Evolutionary conservation across 2,329 filamentous ascomycete species (phyloP), one percentile per base, ranked within the genome.

Genomic region (Xylaria arbuscula): DNA sequence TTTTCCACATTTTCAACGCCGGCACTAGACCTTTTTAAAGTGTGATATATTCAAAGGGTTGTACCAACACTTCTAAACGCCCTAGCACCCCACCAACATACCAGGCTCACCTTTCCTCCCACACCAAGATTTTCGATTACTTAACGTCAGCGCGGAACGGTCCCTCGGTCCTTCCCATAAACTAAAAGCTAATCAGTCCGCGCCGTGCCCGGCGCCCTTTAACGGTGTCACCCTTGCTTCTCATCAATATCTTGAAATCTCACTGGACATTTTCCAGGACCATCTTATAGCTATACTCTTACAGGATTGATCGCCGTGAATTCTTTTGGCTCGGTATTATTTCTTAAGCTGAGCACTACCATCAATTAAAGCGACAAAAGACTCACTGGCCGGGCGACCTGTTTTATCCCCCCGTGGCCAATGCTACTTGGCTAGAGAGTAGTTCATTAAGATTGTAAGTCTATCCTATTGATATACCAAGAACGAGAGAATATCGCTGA

Each of bases 11-110:
- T 36, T 51, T 71, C 62, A 8, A 45, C 36, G n/a, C 50, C 55
- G 45, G 32, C 40, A 19, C 28, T 57, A 60, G 55, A 71, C 63
- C 51, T 34, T 57, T 57, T 66, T 66, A 36, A 36, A 68, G 51
- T 60, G 62, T 69, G 47, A 68, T 68, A 70, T 64, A 68, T 72
- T 66, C 67, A 69, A 66, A 70, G 63, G 28, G 63, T 64, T 54
- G 40, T 70, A 58, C 64, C 72, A 73, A 72, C 69, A 64, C 17
- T 72, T 40, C 70, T 74, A 65, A 59, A 70, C 58, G 55, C 67
- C 60, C 48, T 59, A 17, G 34, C n/a, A 51, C 61, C 64, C 64
- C 64, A 38, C 54, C 64, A 62, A 64, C 67, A 69, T 53, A 63
- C 53, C 65, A 56, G 28, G 19, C 55, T 67, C 28, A 56, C 48